Evolutionary conservation across 2,329 filamentous ascomycete genomes (phyloP).

Genomic region (Epichloe brachyelytri): DNA sequence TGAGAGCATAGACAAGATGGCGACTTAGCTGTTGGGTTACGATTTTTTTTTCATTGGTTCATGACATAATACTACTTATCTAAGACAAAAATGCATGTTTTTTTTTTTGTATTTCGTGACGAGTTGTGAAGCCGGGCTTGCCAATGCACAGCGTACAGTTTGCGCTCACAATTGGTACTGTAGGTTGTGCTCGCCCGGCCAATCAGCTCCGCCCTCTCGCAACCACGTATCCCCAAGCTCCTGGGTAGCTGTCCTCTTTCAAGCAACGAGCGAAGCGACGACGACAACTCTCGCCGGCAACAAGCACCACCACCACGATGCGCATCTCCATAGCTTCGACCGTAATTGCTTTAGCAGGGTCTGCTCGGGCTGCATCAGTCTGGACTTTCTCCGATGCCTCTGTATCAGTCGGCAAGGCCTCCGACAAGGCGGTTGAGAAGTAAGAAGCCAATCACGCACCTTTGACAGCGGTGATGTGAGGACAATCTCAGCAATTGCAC

Average conservation of each 20-base stretch:
- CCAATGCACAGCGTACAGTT: background rate
- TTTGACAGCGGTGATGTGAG: too few relatives aligned
- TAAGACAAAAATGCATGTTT: too few relatives aligned
- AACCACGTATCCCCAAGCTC: constrained; percentile 13
- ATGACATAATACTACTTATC: too few relatives aligned
- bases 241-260: constrained; percentile 18
- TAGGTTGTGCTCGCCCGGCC: constrained; percentile 4
- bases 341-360: constrained; percentile 35
- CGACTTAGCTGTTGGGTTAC: background rate
- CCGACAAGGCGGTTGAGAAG: constrained; percentile 52
- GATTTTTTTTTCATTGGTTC: rapidly evolving
- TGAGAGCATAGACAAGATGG: background rate
- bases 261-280: constrained; percentile 6
- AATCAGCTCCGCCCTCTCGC: constrained; percentile 8
- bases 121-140: too few relatives aligned
- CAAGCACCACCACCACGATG: constrained; percentile 18
- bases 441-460: constrained; percentile 25
- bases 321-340: constrained; percentile 25
- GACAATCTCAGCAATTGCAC: background rate
- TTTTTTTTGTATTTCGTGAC: too few relatives aligned
- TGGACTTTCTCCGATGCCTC: constrained; percentile 67
- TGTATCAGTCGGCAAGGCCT: constrained; percentile 56
- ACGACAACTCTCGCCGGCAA: constrained; percentile 3
- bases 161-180: constrained; percentile 1
- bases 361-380: constrained; percentile 39